Evolutionary conservation across 2,329 filamentous ascomycete species (phyloP).

Genomic region (Scleromitrula shiraiana): DNA sequence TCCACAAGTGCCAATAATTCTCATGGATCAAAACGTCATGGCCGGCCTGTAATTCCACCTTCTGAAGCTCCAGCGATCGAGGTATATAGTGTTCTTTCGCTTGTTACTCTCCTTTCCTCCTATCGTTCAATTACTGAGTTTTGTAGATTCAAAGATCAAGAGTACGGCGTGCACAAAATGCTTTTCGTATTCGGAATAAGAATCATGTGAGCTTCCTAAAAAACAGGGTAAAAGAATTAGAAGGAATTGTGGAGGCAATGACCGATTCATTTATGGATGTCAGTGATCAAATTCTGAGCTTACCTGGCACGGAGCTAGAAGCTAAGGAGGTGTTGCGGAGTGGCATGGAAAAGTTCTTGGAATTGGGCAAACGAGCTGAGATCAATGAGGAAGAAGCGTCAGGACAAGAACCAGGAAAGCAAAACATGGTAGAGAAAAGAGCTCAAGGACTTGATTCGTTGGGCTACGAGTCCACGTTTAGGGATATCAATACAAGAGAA

Average conservation of each 20-base stretch:
- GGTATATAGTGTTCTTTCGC: too few species aligned
- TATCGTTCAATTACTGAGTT: not conserved
- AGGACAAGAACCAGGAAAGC: not conserved
- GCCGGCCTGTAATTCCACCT: too few species aligned
- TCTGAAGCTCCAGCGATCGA: too few species aligned
- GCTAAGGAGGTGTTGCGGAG: slow-evolving; percentile 3
- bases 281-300: slow-evolving; percentile 9
- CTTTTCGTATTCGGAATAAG: slow-evolving; percentile 14
- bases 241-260: slow-evolving; percentile 16
- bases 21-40: too few species aligned
- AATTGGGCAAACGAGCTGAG: not conserved
- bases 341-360: slow-evolving; percentile 12
- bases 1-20: too few species aligned
- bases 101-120: not conserved
- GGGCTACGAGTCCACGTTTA: too few species aligned
- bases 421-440: too few species aligned
- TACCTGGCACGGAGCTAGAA: not conserved
- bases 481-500: too few species aligned
- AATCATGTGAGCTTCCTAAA: slow-evolving; percentile 8
- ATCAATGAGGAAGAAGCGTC: not conserved
- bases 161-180: slow-evolving; percentile 7
- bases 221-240: slow-evolving; percentile 10
- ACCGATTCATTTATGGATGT: slow-evolving; percentile 12
- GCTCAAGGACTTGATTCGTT: too few species aligned
- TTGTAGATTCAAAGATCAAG: slow-evolving; percentile 11